Conservation (phyloP, 1,284 basidiomycete genomes). For the Dichomitus squalens region DNA sequence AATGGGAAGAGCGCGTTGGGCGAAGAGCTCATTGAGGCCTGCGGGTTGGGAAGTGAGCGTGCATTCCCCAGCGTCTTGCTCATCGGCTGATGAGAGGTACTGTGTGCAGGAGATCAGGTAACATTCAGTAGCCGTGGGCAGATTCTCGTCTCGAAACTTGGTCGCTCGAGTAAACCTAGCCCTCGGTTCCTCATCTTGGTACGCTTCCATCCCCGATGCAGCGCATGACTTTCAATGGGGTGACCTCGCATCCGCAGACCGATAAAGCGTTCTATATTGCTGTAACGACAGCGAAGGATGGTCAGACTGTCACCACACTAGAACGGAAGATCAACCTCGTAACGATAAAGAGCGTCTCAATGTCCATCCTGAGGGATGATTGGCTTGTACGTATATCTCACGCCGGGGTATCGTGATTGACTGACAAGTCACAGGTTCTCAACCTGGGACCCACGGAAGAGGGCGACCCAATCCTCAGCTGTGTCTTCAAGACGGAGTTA, state of each 20-base stretch:
- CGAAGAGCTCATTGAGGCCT: constrained; percentile 75
- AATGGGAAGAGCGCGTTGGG: constrained; percentile 84
- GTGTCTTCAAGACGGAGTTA: constrained; percentile 97
- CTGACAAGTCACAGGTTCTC: constrained; percentile 47
- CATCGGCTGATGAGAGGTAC: background rate
- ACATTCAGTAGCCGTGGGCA: constrained; percentile 88
- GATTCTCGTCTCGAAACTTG: constrained; percentile 85
- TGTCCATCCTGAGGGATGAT: constrained; percentile 93
- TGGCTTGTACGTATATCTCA: constrained; percentile 72
- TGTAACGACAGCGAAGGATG: constrained; percentile 72
- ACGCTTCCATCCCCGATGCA: constrained; percentile 34
- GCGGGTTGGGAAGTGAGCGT: constrained; percentile 73
- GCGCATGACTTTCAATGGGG: background rate
- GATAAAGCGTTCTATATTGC: constrained; percentile 89
- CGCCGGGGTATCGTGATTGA: background rate
- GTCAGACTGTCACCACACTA: constrained; percentile 59
- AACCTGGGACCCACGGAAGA: constrained; percentile 85
- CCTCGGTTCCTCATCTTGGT: constrained; percentile 93
- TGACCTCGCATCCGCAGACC: constrained; percentile 58
- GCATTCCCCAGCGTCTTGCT: background rate
- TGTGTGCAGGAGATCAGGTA: constrained; percentile 64
- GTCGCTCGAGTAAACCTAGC: constrained; percentile 89
- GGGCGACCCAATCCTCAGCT: constrained; percentile 93
- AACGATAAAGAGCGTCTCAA: constrained; percentile 82
- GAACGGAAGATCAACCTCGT: constrained; percentile 92